Evolutionary conservation across 2,329 filamentous ascomycete species (phyloP).

Genomic region (Venturia carpophila): DNA sequence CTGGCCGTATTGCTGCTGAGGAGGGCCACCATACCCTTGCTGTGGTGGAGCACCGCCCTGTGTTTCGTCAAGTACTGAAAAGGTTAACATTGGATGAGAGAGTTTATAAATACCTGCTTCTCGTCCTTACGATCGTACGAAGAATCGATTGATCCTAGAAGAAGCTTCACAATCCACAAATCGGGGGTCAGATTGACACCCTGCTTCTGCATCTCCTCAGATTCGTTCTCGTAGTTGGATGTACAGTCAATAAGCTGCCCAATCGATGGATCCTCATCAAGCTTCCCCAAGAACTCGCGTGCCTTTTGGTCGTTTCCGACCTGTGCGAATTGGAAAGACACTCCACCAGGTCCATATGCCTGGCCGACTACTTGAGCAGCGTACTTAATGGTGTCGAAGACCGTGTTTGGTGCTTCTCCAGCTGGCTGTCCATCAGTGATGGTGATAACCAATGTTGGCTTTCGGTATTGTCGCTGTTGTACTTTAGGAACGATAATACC

Average conservation of each 20-base stretch:
- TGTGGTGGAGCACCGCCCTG: constrained; percentile 22
- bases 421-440: constrained; percentile 61
- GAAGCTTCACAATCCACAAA: constrained; percentile 59
- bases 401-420: constrained; percentile 49
- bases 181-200: constrained; percentile 56
- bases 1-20: constrained; percentile 28
- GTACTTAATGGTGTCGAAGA: constrained; percentile 51
- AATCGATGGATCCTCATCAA: constrained; percentile 57
- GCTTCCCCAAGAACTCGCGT: constrained; percentile 53
- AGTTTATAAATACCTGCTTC: constrained; percentile 37
- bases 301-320: constrained; percentile 60
- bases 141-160: constrained; percentile 58
- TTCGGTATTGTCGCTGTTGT: constrained; percentile 46
- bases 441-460: constrained; percentile 57
- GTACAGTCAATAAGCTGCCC: constrained; percentile 59
- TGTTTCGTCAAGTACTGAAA: constrained; percentile 4
- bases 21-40: constrained; percentile 23
- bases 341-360: constrained; percentile 49
- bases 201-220: constrained; percentile 56
- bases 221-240: constrained; percentile 61
- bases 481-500: constrained; percentile 50
- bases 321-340: constrained; percentile 61
- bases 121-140: constrained; percentile 61
- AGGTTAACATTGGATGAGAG: constrained; percentile 19
- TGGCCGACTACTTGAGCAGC: constrained; percentile 45